These are phyloP conservation scores for Euphorbia pulcherrima DNA, from an alignment of 345 rosid genomes.

Conservation along the genomic window DNA sequence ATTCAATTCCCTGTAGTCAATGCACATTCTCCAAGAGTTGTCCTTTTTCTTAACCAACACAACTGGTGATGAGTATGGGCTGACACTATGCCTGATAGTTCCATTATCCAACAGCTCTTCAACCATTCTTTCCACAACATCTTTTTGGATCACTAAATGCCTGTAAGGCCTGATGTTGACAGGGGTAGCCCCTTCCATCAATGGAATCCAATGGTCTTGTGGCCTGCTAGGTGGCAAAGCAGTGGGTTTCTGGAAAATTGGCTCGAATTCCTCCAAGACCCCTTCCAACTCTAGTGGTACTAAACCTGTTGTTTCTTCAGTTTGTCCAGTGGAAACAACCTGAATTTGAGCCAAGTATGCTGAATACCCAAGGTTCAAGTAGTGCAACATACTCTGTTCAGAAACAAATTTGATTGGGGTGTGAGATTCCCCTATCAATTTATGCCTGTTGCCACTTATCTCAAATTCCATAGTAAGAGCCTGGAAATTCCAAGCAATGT, in stretches of 20 bases:
- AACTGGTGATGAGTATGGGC: background rate
- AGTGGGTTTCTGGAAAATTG: background rate
- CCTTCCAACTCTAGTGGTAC: no score
- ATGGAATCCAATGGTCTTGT: background rate
- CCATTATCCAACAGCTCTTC: no score
- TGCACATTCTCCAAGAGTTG: constrained; percentile 7
- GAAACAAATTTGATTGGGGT: background rate
- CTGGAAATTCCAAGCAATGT: background rate
- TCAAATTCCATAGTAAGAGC: background rate
- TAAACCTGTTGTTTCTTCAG: no score
- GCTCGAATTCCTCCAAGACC: background rate
- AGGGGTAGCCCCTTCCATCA: background rate
- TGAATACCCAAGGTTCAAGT: background rate
- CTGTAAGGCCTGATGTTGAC: background rate
- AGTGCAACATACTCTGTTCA: no score
- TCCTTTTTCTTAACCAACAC: constrained; percentile 10
- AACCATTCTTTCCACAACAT: background rate
- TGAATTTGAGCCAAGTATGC: background rate
- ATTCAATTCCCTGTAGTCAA: background rate
- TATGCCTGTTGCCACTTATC: no score
- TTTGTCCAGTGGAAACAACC: background rate
- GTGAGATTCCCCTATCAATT: background rate
- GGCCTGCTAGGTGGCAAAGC: background rate
- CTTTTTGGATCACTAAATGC: background rate
- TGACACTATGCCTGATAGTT: background rate